These are phyloP conservation scores for Pichia kudriavzevii DNA, from an alignment of 1,139 yeast genomes.

Conservation along the genomic window DNA sequence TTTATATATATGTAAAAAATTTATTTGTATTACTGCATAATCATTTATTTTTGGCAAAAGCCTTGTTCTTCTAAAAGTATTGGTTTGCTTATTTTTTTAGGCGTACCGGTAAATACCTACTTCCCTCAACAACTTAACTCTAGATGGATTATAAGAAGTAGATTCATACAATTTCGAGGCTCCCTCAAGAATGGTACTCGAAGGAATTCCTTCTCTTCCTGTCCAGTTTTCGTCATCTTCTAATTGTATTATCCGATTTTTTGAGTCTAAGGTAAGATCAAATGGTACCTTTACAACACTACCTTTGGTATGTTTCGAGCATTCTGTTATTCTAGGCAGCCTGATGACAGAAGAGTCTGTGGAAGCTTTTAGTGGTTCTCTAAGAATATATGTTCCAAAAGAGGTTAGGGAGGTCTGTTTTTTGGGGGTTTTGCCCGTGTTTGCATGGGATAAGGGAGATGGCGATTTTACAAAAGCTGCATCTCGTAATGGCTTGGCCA, in stretches of 20 bases:
- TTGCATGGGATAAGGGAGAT: too few species aligned
- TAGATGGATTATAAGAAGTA: too few species aligned
- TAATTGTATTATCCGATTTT: constrained; percentile 1
- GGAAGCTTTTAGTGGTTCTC: not conserved
- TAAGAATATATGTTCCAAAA: constrained; percentile 8
- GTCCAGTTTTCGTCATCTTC: constrained; percentile 16
- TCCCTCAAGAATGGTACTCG: constrained; percentile 7
- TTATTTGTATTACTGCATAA: too few species aligned
- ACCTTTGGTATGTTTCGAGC: constrained; percentile 9
- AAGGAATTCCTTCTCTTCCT: constrained; percentile 15
- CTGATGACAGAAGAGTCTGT: not conserved
- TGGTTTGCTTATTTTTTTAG: too few species aligned
- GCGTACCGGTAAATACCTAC: too few species aligned
- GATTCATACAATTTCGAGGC: constrained; percentile 4
- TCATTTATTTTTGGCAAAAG: too few species aligned
- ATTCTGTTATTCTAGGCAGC: constrained; percentile 10
- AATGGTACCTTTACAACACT: not conserved
- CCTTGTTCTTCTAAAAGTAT: too few species aligned
- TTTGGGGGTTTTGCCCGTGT: too few species aligned
- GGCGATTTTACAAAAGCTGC: too few species aligned
- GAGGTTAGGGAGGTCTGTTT: constrained; percentile 7
- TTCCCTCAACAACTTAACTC: too few species aligned
- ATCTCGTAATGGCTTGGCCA: too few species aligned
- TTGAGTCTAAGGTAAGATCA: not conserved
- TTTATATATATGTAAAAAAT: not conserved